Evolutionary conservation across 371 early-diverging fungal species (phyloP).

Genomic region (Choanephora cucurbitarum): DNA sequence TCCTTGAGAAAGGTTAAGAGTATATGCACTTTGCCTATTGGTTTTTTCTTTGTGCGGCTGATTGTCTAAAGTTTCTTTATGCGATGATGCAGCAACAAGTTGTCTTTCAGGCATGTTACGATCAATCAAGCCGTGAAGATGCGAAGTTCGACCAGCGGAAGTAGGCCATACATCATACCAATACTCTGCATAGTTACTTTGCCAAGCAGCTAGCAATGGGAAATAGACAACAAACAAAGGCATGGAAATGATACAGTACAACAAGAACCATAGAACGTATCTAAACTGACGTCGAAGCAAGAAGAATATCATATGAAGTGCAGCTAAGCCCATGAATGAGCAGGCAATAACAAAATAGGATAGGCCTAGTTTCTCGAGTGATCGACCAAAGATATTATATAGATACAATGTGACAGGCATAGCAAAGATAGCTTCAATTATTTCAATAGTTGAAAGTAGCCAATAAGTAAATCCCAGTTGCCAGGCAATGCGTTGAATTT

Average conservation of each 20-base stretch:
- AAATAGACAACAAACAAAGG: constrained; percentile 49
- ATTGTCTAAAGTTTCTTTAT: neutral
- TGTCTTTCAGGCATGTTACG: neutral
- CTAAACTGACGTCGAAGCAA: constrained; percentile 42
- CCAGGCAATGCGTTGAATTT: constrained; percentile 38
- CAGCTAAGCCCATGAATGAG: constrained; percentile 35
- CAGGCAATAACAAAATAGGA: constrained; percentile 40
- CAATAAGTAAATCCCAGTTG: constrained; percentile 43
- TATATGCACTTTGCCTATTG: neutral
- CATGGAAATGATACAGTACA: constrained; percentile 40
- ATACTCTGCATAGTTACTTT: constrained; percentile 35
- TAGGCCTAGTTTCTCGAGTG: constrained; percentile 24
- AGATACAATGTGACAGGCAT: constrained; percentile 43
- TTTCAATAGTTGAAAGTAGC: constrained; percentile 39
- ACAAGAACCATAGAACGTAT: constrained; percentile 46
- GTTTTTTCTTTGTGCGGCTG: neutral
- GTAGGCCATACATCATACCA: constrained; percentile 55
- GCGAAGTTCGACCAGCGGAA: constrained; percentile 10
- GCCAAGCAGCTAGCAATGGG: constrained; percentile 44
- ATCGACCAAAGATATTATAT: constrained; percentile 39
- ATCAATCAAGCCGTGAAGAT: constrained; percentile 44
- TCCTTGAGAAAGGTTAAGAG: neutral
- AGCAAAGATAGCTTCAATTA: constrained; percentile 43
- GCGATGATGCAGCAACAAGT: neutral
- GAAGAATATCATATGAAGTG: constrained; percentile 44